Base-by-base conservation (phyloP, 1,139 yeast species). In the Diutina pseudorugosa region DNA sequence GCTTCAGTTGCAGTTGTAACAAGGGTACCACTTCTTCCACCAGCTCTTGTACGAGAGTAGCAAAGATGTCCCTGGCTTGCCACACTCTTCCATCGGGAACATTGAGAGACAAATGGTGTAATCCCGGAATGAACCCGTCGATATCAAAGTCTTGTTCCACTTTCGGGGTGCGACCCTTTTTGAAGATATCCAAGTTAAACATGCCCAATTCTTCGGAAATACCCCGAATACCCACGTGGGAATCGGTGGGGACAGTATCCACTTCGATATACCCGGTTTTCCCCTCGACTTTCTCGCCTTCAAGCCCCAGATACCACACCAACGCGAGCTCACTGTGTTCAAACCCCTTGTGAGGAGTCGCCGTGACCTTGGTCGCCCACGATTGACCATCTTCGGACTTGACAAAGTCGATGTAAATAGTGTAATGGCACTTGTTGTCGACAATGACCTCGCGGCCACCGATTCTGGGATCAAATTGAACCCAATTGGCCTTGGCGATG, bases 381-480 rank as follows among this genome's bases (percentile, higher is more conserved):
- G 82, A 78, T 50, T 79, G 77, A 0, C 88, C 91, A 58, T 83
- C 86, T 3, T 68, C 74, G 50, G 82, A 77, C 67, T 93, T 93
- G 41, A 85, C 85, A 65, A 90, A 87, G 57, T 85, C 88, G 7
- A 89, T 81, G 1, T 78, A 76, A 47, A 94, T 62, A 55, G 79
- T 77, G 3, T 90, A 66, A 54, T 81, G 81, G 57, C 81, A 78
- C 19, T 14, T n/a, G 23, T 70, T 65, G 64, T 93, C 98, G 49
- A 75, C 71, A 44, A 94, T 83, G 1, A 79, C 71, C 62, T 93
- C 94, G 55, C 79, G 72, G 0, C 99, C 98, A 40, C 98, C 99
- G 25, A 68, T 57, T 57, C 98, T 75, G 2, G 97, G 93, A 63
- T 94, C 98, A 65, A 84, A 93, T 50, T 75, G 71, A 20, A 81